phyloP scores from a whole-genome alignment of 176 grass and related monocot genomes.

The Triticum monococcum region DNA sequence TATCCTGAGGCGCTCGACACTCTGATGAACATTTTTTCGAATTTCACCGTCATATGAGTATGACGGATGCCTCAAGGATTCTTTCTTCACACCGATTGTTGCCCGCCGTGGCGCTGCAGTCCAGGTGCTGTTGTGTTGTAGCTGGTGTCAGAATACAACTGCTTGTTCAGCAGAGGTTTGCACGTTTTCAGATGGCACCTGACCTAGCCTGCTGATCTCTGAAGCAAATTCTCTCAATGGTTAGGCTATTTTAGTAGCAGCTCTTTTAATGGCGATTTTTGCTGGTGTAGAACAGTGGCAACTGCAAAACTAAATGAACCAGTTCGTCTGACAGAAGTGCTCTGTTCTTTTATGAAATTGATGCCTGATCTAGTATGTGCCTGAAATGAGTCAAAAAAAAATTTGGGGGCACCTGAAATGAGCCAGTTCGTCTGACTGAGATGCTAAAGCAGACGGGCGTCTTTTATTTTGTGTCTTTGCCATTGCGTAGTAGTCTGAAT shows the following conservation, averaged over 20 bases:
- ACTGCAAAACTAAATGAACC: neutral
- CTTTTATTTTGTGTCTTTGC: neutral
- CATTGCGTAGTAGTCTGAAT: neutral
- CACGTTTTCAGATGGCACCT: neutral
- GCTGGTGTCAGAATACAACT: neutral
- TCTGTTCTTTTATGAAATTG: neutral
- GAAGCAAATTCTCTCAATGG: neutral
- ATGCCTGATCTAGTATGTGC: neutral
- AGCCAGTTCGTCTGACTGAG: neutral
- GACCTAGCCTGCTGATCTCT: neutral
- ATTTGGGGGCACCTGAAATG: neutral
- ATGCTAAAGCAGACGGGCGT: neutral
- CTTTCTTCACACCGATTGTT: neutral
- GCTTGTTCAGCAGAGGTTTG: neutral
- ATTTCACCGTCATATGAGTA: conserved; percentile 62
- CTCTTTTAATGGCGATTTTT: neutral
- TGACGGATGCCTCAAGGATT: neutral
- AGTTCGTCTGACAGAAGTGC: neutral
- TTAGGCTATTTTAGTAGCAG: neutral
- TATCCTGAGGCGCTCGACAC: conserved; percentile 69
- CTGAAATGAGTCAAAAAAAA: neutral
- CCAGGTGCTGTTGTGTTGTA: neutral
- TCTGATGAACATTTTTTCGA: conserved; percentile 85
- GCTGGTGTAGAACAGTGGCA: neutral
- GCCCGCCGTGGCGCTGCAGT: neutral